These are phyloP conservation scores for Torrubiellomyces zombiae DNA, from an alignment of 2,329 filamentous ascomycete species.

Conservation along the genomic window DNA sequence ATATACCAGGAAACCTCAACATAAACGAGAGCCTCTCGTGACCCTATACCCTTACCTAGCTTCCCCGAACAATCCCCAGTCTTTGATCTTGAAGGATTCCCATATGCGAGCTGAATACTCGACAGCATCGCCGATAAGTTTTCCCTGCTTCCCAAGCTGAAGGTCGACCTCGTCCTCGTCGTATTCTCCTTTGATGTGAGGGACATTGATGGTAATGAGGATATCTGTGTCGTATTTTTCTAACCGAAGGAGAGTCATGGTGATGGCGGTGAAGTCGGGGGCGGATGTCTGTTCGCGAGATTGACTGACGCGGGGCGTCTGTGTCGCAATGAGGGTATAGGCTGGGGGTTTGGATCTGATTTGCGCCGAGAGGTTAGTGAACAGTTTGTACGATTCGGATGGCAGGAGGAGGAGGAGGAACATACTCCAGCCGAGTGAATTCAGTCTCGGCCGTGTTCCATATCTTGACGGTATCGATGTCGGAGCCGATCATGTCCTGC, in stretches of 20 bases:
- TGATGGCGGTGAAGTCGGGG: constrained; percentile 54
- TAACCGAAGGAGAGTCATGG: constrained; percentile 62
- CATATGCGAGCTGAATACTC: constrained; percentile 54
- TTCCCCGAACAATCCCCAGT: constrained; percentile 57
- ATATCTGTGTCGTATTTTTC: constrained; percentile 64
- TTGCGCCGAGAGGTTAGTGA: constrained; percentile 15
- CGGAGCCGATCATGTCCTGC: constrained; percentile 50
- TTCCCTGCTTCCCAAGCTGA: constrained; percentile 46
- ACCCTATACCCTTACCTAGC: constrained; percentile 4
- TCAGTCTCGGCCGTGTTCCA: constrained; percentile 47
- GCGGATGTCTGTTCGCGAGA: constrained; percentile 19
- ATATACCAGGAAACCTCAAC: no score
- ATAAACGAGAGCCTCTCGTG: neutral
- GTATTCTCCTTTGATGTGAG: constrained; percentile 62
- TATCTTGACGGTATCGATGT: constrained; percentile 46
- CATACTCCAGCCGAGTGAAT: constrained; percentile 38
- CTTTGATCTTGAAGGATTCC: constrained; percentile 58
- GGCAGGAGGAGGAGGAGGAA: constrained; percentile 3
- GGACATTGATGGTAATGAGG: constrained; percentile 75
- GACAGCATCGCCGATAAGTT: constrained; percentile 50
- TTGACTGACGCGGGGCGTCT: constrained; percentile 25
- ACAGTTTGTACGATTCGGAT: no score
- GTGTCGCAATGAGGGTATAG: constrained; percentile 54
- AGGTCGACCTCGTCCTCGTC: constrained; percentile 55
- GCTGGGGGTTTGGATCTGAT: constrained; percentile 32